Conservation (phyloP, 106 monocot genomes). For the Dendrobium huoshanense region DNA sequence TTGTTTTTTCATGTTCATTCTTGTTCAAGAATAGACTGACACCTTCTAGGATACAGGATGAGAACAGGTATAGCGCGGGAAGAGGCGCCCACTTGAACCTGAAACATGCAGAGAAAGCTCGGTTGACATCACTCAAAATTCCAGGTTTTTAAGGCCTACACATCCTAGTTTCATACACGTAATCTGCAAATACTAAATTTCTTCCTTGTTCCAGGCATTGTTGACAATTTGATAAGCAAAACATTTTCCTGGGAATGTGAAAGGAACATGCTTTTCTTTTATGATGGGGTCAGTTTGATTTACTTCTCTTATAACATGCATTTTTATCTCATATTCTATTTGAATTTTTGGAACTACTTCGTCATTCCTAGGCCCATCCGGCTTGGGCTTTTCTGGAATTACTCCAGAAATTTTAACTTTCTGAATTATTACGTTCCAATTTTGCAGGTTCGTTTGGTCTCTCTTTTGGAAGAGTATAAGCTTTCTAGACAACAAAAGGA, state of each 20-base stretch:
- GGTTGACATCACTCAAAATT: constrained; percentile 59
- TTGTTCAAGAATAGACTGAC: constrained; percentile 3
- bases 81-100: constrained; percentile 82
- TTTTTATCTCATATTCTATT: too few species aligned
- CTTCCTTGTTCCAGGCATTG: constrained; percentile 14
- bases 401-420: not conserved
- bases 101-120: constrained; percentile 91
- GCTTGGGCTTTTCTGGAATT: not conserved
- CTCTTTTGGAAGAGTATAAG: constrained; percentile 86
- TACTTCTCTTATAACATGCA: not conserved
- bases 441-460: constrained; percentile 67
- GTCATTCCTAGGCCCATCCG: not conserved
- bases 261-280: constrained; percentile 14
- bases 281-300: constrained; percentile 24
- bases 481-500: constrained; percentile 67
- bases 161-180: not conserved
- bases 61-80: constrained; percentile 62
- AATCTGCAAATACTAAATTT: not conserved
- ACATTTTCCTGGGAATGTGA: constrained; percentile 22
- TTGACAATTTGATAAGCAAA: constrained; percentile 20
- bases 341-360: too few species aligned
- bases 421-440: not conserved
- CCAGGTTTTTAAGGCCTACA: constrained; percentile 35
- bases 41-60: constrained; percentile 37
- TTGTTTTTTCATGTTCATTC: not conserved